Percentiles rank a stretch among this genome's conserved stretches.
phyloP scores from a whole-genome alignment of 2,329 filamentous ascomycete species.

The Ramularia collo-cygni region DNA sequence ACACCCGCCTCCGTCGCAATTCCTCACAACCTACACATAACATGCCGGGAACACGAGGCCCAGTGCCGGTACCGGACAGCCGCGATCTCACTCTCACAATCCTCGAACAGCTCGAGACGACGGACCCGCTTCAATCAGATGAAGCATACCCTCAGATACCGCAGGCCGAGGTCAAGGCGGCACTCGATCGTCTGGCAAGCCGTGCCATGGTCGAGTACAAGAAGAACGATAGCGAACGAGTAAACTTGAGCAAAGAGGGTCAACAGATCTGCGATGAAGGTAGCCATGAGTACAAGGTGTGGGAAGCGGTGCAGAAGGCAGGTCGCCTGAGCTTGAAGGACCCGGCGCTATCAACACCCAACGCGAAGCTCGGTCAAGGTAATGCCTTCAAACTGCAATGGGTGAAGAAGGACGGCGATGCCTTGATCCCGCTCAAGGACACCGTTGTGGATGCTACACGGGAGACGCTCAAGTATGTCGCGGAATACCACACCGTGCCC shows the following conservation, averaged over 20 bases:
- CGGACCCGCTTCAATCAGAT: constrained; percentile 28
- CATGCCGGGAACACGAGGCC: constrained; percentile 33
- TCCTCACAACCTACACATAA: background rate
- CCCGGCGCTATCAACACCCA: constrained; percentile 61
- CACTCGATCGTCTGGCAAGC: constrained; percentile 76
- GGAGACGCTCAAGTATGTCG: constrained; percentile 66
- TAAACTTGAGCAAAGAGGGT: constrained; percentile 70
- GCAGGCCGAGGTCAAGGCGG: constrained; percentile 63
- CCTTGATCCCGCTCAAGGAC: constrained; percentile 53
- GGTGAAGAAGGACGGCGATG: constrained; percentile 57
- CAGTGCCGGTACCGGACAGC: constrained; percentile 38
- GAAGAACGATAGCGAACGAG: constrained; percentile 71
- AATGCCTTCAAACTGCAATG: constrained; percentile 79
- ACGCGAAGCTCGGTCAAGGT: constrained; percentile 79
- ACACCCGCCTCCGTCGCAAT: no score
- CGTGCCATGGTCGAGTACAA: constrained; percentile 84
- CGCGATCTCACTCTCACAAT: constrained; percentile 67
- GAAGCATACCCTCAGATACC: constrained; percentile 27
- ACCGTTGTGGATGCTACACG: constrained; percentile 74
- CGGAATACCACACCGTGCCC: constrained; percentile 59
- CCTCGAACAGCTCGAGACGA: constrained; percentile 57
- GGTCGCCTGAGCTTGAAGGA: constrained; percentile 43
- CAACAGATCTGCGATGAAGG: constrained; percentile 59
- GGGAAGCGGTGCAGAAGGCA: constrained; percentile 40
- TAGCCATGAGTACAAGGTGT: constrained; percentile 47